Evolutionary conservation across 2,329 filamentous ascomycete species (phyloP).

Genomic region (Ploettnerulaceae sp.): DNA sequence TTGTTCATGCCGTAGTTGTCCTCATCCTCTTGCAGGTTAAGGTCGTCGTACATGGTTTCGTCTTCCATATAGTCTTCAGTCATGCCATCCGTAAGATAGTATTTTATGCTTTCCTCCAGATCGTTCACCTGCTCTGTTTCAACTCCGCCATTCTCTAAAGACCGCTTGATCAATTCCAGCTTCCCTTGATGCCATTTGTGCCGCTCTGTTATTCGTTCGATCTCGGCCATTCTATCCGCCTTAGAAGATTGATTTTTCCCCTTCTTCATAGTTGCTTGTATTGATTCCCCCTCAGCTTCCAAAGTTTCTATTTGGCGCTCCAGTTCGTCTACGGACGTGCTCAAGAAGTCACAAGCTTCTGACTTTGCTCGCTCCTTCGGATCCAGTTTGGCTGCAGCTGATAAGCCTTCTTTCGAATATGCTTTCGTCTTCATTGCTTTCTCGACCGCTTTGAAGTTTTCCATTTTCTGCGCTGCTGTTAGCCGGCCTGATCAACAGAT

Average conservation of each 20-base stretch:
- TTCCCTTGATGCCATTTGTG: conserved; percentile 97
- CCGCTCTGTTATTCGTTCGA: conserved; percentile 78
- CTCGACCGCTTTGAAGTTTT: conserved; percentile 99
- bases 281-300: conserved; percentile 81
- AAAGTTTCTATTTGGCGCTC: conserved; percentile 89
- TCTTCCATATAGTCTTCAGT: conserved; percentile 90
- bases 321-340: conserved; percentile 82
- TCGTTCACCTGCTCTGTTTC: conserved; percentile 84
- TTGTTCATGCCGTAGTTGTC: conserved; percentile 74
- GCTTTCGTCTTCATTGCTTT: conserved; percentile 99
- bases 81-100: conserved; percentile 88
- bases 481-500: conserved; percentile 21
- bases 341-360: conserved; percentile 82
- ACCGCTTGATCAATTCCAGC: conserved; percentile 82
- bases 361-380: conserved; percentile 96
- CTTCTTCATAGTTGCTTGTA: conserved; percentile 91
- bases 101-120: conserved; percentile 86
- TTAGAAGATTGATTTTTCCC: conserved; percentile 82
- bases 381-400: conserved; percentile 86
- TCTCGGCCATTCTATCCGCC: conserved; percentile 80
- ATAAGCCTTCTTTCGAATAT: conserved; percentile 96
- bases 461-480: conserved; percentile 74
- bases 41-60: conserved; percentile 90
- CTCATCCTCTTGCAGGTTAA: conserved; percentile 89
- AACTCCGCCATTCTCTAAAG: conserved; percentile 86